phyloP scores from a whole-genome alignment of 2,329 filamentous ascomycete species.

The Hypomyces rosellus region DNA sequence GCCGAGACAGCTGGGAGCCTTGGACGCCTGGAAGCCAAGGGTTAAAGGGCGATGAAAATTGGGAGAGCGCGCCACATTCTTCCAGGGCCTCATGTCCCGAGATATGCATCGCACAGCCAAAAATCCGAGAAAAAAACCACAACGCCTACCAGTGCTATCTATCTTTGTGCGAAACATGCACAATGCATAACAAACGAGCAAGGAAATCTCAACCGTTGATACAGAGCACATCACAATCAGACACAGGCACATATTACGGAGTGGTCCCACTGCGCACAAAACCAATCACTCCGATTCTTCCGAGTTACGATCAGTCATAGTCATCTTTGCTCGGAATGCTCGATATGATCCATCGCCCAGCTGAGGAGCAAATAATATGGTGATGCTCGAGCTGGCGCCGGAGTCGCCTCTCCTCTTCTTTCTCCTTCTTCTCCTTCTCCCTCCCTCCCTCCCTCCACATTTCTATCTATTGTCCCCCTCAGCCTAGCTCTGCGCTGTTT shows the following conservation, averaged over 20 bases:
- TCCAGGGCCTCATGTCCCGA: conserved; percentile 6
- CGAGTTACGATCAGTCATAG: too few relatives aligned
- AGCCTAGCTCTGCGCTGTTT: not conserved
- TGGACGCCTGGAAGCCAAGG: not conserved
- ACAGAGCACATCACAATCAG: too few relatives aligned
- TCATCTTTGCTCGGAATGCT: not conserved
- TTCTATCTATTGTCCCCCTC: not conserved
- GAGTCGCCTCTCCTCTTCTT: not conserved
- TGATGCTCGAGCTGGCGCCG: not conserved
- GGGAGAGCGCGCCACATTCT: conserved; percentile 1
- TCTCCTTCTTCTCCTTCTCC: too few relatives aligned
- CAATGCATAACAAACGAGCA: too few relatives aligned
- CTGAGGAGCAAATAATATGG: not conserved
- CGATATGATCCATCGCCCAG: not conserved
- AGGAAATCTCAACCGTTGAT: too few relatives aligned
- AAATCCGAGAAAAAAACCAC: conserved; percentile 7
- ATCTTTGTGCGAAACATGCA: too few relatives aligned
- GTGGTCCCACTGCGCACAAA: too few relatives aligned
- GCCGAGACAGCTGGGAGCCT: conserved; percentile 6
- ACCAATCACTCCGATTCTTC: too few relatives aligned
- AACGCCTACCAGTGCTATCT: too few relatives aligned
- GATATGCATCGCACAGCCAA: conserved; percentile 7
- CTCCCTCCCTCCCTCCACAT: not conserved
- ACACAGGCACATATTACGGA: too few relatives aligned
- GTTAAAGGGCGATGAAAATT: conserved; percentile 1